Evolutionary conservation across 495 filamentous ascomycete species (phyloP), one percentile per base, ranked within the genome.

Genomic region (Cudoniella acicularis): DNA sequence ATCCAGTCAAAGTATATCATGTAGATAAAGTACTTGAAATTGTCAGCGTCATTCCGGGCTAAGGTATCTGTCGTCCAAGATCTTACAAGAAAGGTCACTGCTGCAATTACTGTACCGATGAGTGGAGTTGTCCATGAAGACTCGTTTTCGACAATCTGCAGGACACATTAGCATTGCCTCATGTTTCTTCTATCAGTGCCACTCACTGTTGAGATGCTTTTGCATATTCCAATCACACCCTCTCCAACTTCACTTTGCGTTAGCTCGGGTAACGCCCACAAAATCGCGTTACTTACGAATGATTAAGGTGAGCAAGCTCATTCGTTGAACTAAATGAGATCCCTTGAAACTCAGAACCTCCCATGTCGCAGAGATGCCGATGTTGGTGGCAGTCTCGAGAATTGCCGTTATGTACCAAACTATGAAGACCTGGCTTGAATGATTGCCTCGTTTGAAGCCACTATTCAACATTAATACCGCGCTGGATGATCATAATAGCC

Each of bases 1-100:
- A 76, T 70, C 61, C 76, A 77, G 68, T 89, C 86, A 57, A 86
- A 88, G 69, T 90, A 89, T 54, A 84, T 75, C 71, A 87, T 84
- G 76, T 81, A 89, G 36, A 86, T 67, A 56, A 89, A 76, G 69
- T 88, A 88, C 80, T 83, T 53, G 26, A 10, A 2, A 20, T 45
- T 2, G 9, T 65, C 16, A 26, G 21, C 16, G n/a, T 10, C 10
- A n/a, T n/a, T n/a, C 20, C 16, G n/a, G n/a, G n/a, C n/a, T n/a
- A n/a, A n/a, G n/a, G n/a, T 2, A 22, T 20, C 13, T 13, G 13
- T 13, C 16, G 21, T 3, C 2, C 11, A 2, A 16, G 23, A 22
- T 10, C 50, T 52, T 52, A 52, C 50, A 13, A 72, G 64, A 52
- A 67, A 70, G 25, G 65, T 57, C 0, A 66, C 50, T 20, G 61